phyloP scores from a whole-genome alignment of 139 green algal species.

The Tetradesmus lagerheimii region DNA sequence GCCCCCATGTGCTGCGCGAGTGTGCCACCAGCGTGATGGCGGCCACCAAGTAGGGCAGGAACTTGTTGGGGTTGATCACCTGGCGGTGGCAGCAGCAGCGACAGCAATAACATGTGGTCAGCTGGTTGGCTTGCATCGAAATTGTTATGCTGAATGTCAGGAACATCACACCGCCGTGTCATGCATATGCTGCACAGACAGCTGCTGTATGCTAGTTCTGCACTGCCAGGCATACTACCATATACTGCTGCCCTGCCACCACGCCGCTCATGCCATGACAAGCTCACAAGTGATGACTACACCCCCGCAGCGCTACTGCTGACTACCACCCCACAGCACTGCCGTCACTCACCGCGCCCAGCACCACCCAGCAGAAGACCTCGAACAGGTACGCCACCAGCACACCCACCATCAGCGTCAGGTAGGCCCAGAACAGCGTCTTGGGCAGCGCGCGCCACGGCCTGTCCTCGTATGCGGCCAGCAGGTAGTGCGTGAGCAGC shows the following conservation, averaged over 20 bases:
- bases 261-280: too few species aligned
- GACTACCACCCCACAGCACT: neutral
- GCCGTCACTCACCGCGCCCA: conserved; percentile 3
- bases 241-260: too few species aligned
- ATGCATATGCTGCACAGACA: too few species aligned
- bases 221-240: too few species aligned
- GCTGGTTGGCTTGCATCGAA: too few species aligned
- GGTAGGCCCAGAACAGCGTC: conserved; percentile 55
- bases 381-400: conserved; percentile 58
- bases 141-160: too few species aligned
- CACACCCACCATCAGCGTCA: conserved; percentile 48
- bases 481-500: conserved; percentile 55
- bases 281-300: too few species aligned
- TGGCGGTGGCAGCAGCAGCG: conserved; percentile 1
- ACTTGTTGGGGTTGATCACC: conserved; percentile 63
- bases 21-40: conserved; percentile 55
- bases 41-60: conserved; percentile 60
- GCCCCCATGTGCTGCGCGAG: conserved; percentile 36
- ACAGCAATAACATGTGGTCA: neutral
- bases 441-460: conserved; percentile 40
- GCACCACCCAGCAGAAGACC: conserved; percentile 55
- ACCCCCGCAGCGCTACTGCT: too few species aligned
- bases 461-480: neutral
- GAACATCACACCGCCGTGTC: too few species aligned
- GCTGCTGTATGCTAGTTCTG: too few species aligned